These are phyloP conservation scores for Rutstroemia sydowiana DNA, from an alignment of 2,329 filamentous ascomycete genomes.

Conservation along the genomic window DNA sequence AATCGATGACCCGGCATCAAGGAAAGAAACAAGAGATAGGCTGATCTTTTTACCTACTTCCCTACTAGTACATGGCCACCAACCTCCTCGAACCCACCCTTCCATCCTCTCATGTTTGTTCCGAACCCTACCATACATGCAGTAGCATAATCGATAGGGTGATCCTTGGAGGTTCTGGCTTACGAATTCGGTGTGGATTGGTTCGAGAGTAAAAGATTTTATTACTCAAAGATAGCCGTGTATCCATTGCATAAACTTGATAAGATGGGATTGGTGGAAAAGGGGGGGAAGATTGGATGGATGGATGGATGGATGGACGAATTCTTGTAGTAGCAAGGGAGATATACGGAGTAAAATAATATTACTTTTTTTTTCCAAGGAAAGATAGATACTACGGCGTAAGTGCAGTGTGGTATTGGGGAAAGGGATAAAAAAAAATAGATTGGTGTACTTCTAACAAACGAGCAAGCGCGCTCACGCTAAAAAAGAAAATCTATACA, in stretches of 20 bases:
- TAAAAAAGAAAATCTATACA: conserved; percentile 13
- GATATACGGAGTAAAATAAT: not conserved
- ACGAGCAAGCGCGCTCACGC: conserved; percentile 34
- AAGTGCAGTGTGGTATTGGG: conserved; percentile 12
- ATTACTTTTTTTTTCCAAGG: conserved; percentile 4
- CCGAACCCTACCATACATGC: conserved; percentile 21
- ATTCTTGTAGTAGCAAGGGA: not conserved
- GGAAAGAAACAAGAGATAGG: conserved; percentile 26
- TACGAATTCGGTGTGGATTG: conserved; percentile 26
- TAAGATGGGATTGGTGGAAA: conserved; percentile 8
- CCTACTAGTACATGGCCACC: conserved; percentile 13
- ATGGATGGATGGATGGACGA: not conserved
- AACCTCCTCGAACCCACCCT: conserved; percentile 15
- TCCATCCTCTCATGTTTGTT: conserved; percentile 25
- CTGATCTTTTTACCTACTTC: conserved; percentile 22
- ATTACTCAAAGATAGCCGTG: conserved; percentile 24
- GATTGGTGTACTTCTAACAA: conserved; percentile 15
- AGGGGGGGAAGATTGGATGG: not conserved
- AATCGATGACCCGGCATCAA: conserved; percentile 34
- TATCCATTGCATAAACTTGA: not conserved
- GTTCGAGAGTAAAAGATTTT: conserved; percentile 19
- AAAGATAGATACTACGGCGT: conserved; percentile 11
- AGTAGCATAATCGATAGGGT: conserved; percentile 24
- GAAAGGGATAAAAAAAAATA: not conserved
- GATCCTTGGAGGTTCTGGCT: conserved; percentile 26